These are phyloP conservation scores for Xylariaceae sp. DNA, from an alignment of 2,329 filamentous ascomycete species.

Conservation along the genomic window DNA sequence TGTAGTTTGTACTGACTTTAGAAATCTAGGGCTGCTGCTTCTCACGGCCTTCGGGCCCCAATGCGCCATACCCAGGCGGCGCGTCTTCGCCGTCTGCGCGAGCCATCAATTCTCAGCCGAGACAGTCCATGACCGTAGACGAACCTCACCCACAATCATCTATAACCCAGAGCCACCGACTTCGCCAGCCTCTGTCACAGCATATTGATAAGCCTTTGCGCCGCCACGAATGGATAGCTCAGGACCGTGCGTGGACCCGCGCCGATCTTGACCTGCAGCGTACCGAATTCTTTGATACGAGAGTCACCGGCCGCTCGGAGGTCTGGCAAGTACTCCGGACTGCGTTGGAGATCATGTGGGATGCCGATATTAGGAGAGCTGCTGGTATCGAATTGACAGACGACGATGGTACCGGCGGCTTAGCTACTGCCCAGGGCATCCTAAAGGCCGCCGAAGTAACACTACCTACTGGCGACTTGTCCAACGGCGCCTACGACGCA, in stretches of 20 bases:
- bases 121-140: conserved; percentile 42
- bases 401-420: conserved; percentile 44
- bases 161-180: conserved; percentile 33
- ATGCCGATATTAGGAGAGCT: conserved; percentile 46
- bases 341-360: conserved; percentile 72
- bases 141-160: conserved; percentile 30
- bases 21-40: conserved; percentile 62
- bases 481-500: conserved; percentile 74
- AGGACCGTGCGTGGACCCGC: conserved; percentile 72
- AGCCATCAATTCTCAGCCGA: conserved; percentile 55
- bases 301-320: conserved; percentile 77
- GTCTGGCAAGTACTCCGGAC: conserved; percentile 79
- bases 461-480: conserved; percentile 73
- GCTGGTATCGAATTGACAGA: conserved; percentile 33
- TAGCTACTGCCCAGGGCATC: conserved; percentile 78
- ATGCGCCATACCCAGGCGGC: conserved; percentile 58
- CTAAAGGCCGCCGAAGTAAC: conserved; percentile 79
- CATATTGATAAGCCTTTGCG: conserved; percentile 75
- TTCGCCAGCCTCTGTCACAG: conserved; percentile 57
- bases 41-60: conserved; percentile 57
- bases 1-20: conserved; percentile 14
- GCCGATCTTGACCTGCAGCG: conserved; percentile 72
- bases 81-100: conserved; percentile 56
- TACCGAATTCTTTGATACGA: conserved; percentile 86
- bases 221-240: conserved; percentile 69